A percentile compares a stretch with the other conserved stretches of the same genome.
phyloP scores from a whole-genome alignment of 1,284 basidiomycete genomes.

The Termitomyces sp. region DNA sequence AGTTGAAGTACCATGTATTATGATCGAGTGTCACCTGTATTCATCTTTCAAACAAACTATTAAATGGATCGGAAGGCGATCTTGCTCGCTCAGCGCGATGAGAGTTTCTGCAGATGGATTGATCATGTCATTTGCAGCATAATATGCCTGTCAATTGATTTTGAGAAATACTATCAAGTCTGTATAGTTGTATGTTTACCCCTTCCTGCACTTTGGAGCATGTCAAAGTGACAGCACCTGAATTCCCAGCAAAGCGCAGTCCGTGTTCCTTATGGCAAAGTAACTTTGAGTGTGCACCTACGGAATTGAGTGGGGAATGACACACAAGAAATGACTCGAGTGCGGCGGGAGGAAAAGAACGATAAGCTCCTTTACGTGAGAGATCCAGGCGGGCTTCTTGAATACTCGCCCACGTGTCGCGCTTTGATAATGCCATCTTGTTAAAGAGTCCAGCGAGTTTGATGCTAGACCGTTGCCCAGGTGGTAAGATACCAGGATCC shows the following conservation, averaged over 20 bases:
- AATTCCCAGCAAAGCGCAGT: not conserved
- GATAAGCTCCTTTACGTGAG: conserved; percentile 11
- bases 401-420: conserved; percentile 3
- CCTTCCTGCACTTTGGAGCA: conserved; percentile 5
- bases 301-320: not conserved
- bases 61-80: conserved; percentile 4
- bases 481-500: conserved; percentile 9
- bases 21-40: not conserved
- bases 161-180: not conserved
- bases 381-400: conserved; percentile 8
- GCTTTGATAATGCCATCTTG: conserved; percentile 6
- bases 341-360: conserved; percentile 1
- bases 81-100: not conserved
- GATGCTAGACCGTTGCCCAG: not conserved
- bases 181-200: not conserved
- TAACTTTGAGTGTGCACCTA: not conserved
- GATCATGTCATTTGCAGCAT: conserved; percentile 6
- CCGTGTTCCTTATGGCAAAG: not conserved
- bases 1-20: not conserved
- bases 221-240: conserved; percentile 3
- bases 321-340: conserved; percentile 8
- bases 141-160: conserved; percentile 4
- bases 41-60: conserved; percentile 10
- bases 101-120: not conserved
- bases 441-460: conserved; percentile 6